phyloP scores from a whole-genome alignment of 176 grass and related monocot species.

The Zea mays region DNA sequence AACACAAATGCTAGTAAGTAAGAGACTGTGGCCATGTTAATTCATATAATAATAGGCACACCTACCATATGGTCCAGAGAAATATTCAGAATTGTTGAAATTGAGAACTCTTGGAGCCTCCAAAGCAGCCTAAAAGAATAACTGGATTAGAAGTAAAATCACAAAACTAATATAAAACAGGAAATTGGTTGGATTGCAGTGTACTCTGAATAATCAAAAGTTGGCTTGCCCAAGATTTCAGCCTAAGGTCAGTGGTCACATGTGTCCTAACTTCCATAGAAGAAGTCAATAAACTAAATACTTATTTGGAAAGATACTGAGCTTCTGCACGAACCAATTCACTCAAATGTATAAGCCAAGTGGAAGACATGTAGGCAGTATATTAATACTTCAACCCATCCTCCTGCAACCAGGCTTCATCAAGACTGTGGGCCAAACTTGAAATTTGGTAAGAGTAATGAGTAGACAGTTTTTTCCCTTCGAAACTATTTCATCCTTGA shows the following conservation, averaged over 20 bases:
- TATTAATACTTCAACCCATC: background rate
- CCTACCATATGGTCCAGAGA: conserved; percentile 82
- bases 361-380: background rate
- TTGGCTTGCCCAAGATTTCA: background rate
- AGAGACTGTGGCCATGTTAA: conserved; percentile 3
- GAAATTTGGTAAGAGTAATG: background rate
- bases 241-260: background rate
- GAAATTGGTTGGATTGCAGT: conserved; percentile 15
- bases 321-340: background rate
- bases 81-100: conserved; percentile 67
- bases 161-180: background rate
- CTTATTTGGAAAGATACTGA: background rate
- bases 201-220: background rate
- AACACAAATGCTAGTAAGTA: conserved; percentile 26
- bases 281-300: background rate
- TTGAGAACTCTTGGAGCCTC: conserved; percentile 92
- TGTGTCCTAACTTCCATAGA: background rate
- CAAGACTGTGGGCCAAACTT: background rate
- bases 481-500: background rate
- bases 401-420: background rate
- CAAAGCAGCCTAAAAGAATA: conserved; percentile 71
- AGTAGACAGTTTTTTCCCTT: background rate
- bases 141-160: conserved; percentile 32
- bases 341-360: background rate
- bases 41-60: conserved; percentile 22